Conservation (phyloP, 106 monocot genomes). For the Agapanthus africanus region DNA sequence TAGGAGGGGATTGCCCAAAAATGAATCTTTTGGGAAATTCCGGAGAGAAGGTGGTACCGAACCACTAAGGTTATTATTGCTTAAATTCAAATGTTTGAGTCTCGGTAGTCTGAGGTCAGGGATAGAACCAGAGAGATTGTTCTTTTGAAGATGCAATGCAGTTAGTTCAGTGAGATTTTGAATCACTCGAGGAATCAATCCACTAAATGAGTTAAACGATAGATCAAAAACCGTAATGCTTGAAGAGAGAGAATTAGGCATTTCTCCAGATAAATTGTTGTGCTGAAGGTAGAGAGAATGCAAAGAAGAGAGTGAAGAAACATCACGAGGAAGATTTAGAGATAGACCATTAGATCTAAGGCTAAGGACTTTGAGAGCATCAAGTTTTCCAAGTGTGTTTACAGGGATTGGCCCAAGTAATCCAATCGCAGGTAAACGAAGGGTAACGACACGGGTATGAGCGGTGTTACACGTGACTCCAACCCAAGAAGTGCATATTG, state of each 20-base stretch:
- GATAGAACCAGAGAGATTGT: constrained; percentile 38
- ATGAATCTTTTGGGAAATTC: constrained; percentile 34
- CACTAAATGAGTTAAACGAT: constrained; percentile 60
- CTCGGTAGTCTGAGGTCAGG: constrained; percentile 32
- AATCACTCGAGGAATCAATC: constrained; percentile 30
- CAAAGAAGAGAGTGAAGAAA: constrained; percentile 57
- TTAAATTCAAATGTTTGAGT: constrained; percentile 38
- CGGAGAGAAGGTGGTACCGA: constrained; percentile 40
- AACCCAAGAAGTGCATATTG: constrained; percentile 70
- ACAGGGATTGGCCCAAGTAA: constrained; percentile 65
- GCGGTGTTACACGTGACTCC: constrained; percentile 61
- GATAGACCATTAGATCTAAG: constrained; percentile 74
- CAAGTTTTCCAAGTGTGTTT: constrained; percentile 75
- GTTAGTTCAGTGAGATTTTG: constrained; percentile 41
- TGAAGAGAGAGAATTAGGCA: constrained; percentile 44
- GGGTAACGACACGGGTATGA: constrained; percentile 39
- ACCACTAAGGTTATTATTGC: constrained; percentile 53
- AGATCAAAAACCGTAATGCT: constrained; percentile 57
- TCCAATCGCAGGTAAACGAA: constrained; percentile 73
- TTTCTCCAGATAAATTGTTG: constrained; percentile 68
- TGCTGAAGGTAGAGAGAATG: constrained; percentile 78
- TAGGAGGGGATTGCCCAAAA: constrained; percentile 36
- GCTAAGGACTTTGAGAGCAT: constrained; percentile 67
- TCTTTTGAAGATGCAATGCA: constrained; percentile 40
- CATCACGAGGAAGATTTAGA: constrained; percentile 53